A percentile compares a stretch with the other conserved stretches of the same genome.
These are phyloP conservation scores for Pyrenophora tritici-repentis DNA, from an alignment of 2,329 filamentous ascomycete species.

Conservation along the genomic window DNA sequence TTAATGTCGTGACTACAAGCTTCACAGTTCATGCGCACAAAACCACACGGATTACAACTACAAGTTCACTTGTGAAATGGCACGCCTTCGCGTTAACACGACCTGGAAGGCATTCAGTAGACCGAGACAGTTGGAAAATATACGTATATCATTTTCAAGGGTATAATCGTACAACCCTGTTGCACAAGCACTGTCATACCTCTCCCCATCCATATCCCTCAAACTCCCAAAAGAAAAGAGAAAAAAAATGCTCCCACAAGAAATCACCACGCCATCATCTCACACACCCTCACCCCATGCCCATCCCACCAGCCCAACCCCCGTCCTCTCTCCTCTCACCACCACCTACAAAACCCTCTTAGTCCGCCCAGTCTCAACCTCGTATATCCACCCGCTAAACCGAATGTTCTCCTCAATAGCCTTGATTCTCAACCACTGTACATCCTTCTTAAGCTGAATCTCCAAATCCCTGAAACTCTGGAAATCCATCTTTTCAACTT, in stretches of 20 bases:
- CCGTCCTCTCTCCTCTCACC: too few relatives aligned
- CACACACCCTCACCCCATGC: too few relatives aligned
- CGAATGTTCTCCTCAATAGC: conserved; percentile 64
- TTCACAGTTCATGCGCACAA: too few relatives aligned
- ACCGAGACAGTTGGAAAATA: not conserved
- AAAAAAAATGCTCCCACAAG: too few relatives aligned
- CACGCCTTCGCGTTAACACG: too few relatives aligned
- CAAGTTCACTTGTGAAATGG: too few relatives aligned
- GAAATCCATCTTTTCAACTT: conserved; percentile 62
- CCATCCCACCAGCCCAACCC: too few relatives aligned
- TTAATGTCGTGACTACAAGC: too few relatives aligned
- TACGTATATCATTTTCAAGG: conserved; percentile 3
- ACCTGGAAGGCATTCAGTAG: too few relatives aligned
- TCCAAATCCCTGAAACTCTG: conserved; percentile 63
- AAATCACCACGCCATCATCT: too few relatives aligned
- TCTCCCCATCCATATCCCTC: not conserved
- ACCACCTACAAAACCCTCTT: conserved; percentile 52
- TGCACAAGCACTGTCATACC: too few relatives aligned
- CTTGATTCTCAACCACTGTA: conserved; percentile 64
- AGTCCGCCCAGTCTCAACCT: conserved; percentile 73
- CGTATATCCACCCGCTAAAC: conserved; percentile 77
- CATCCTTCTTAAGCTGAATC: conserved; percentile 68
- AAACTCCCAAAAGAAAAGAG: not conserved
- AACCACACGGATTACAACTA: too few relatives aligned
- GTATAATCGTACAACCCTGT: conserved; percentile 9